Conservation (phyloP, 148 eudicot genomes). For the Camellia japonica region DNA sequence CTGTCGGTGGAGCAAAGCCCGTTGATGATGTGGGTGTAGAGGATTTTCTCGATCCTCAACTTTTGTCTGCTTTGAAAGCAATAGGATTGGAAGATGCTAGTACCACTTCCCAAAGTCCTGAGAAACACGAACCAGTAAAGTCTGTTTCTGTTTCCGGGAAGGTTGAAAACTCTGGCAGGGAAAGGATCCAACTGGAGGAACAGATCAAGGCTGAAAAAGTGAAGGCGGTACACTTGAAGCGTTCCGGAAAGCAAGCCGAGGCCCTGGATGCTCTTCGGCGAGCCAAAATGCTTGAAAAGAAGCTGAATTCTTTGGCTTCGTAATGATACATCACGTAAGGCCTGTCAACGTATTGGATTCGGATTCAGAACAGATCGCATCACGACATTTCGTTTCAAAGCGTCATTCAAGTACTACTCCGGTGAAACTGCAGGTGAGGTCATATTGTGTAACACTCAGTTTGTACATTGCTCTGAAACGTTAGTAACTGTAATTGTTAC, state of each 20-base stretch:
- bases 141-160: constrained; percentile 24
- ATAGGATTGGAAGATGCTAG: constrained; percentile 58
- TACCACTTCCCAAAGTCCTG: constrained; percentile 24
- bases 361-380: neutral
- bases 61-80: constrained; percentile 73
- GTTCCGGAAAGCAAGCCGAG: constrained; percentile 87
- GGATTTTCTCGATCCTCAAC: constrained; percentile 91
- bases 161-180: constrained; percentile 34
- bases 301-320: constrained; percentile 39
- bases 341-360: too few species aligned
- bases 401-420: too few species aligned
- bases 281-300: constrained; percentile 57
- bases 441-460: too few species aligned
- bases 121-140: constrained; percentile 31
- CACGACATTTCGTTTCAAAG: too few species aligned
- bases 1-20: constrained; percentile 29
- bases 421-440: too few species aligned
- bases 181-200: constrained; percentile 58
- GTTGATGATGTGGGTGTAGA: constrained; percentile 60
- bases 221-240: constrained; percentile 72
- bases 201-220: constrained; percentile 79
- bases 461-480: too few species aligned
- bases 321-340: neutral
- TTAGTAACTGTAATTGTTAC: too few species aligned
- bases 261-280: constrained; percentile 76